Conservation (phyloP, 2,329 filamentous ascomycete genomes). For the Ophioceras dolichostomum region DNA sequence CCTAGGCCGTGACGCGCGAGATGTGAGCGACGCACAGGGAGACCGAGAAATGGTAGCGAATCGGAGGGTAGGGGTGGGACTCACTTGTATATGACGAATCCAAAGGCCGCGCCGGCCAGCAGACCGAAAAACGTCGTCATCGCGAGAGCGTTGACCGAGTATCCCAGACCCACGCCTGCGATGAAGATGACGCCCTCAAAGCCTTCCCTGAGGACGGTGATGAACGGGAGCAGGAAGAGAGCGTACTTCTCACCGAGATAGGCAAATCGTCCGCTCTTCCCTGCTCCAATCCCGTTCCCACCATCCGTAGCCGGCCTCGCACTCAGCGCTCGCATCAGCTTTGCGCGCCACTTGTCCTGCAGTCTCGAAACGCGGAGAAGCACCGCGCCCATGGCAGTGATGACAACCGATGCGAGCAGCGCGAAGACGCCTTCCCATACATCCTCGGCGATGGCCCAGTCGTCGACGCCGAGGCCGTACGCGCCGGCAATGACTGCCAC, state of each 20-base stretch:
- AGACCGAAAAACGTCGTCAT: slow-evolving; percentile 65
- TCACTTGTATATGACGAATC: slow-evolving; percentile 69
- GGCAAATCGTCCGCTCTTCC: slow-evolving; percentile 20
- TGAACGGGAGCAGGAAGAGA: slow-evolving; percentile 77
- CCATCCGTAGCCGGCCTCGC: slow-evolving; percentile 26
- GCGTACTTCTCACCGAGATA: slow-evolving; percentile 66
- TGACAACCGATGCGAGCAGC: slow-evolving; percentile 65
- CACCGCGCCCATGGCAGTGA: slow-evolving; percentile 68
- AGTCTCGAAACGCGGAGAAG: slow-evolving; percentile 73
- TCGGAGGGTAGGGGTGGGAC: no score
- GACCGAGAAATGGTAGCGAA: neutral
- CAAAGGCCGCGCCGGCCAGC: slow-evolving; percentile 51
- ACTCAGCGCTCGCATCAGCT: slow-evolving; percentile 61
- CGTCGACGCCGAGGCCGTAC: slow-evolving; percentile 53
- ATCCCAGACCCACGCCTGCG: slow-evolving; percentile 66
- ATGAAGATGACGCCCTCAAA: slow-evolving; percentile 81
- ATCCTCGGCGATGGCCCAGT: slow-evolving; percentile 57
- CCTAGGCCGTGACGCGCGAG: slow-evolving; percentile 1
- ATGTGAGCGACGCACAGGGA: neutral
- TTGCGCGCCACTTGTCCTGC: slow-evolving; percentile 78
- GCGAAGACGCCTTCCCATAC: slow-evolving; percentile 74
- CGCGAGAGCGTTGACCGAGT: slow-evolving; percentile 66
- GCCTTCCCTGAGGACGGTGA: slow-evolving; percentile 78
- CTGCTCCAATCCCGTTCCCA: neutral
- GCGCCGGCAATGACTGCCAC: slow-evolving; percentile 57